Evolutionary conservation across 495 filamentous ascomycete genomes (phyloP).

Genomic region (Xylaria longipes): DNA sequence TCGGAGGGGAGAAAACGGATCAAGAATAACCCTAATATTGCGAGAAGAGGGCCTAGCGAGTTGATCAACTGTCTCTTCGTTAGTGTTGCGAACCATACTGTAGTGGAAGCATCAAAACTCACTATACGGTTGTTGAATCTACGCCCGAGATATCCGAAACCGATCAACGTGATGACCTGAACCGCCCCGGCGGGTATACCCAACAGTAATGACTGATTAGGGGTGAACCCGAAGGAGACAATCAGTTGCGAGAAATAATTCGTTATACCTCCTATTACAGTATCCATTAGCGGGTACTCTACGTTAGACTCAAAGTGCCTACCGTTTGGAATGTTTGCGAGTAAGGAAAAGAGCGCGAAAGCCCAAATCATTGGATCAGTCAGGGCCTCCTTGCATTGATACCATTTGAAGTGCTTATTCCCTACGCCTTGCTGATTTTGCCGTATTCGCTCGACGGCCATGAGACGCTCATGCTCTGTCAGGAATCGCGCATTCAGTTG

Average conservation of each 20-base stretch:
- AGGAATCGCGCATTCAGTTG: conserved; percentile 73
- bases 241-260: conserved; percentile 78
- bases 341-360: conserved; percentile 67
- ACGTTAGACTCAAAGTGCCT: neutral
- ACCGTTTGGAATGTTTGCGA: conserved; percentile 69
- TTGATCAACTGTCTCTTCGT: conserved; percentile 16
- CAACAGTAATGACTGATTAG: conserved; percentile 67
- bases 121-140: conserved; percentile 61
- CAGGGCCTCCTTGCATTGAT: conserved; percentile 65
- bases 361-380: conserved; percentile 57
- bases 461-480: conserved; percentile 62
- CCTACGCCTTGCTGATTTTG: conserved; percentile 72
- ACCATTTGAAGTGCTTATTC: conserved; percentile 71
- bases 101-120: neutral
- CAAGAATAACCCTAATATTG: conserved; percentile 66
- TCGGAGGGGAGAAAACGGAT: conserved; percentile 68
- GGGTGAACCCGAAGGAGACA: conserved; percentile 63
- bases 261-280: conserved; percentile 59
- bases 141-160: conserved; percentile 67
- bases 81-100: neutral
- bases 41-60: conserved; percentile 21
- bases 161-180: conserved; percentile 66
- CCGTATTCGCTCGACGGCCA: conserved; percentile 66
- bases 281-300: neutral
- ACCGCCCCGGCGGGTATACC: conserved; percentile 71